phyloP scores from a whole-genome alignment of 257 asterid species.

The Leptodermis oblonga region DNA sequence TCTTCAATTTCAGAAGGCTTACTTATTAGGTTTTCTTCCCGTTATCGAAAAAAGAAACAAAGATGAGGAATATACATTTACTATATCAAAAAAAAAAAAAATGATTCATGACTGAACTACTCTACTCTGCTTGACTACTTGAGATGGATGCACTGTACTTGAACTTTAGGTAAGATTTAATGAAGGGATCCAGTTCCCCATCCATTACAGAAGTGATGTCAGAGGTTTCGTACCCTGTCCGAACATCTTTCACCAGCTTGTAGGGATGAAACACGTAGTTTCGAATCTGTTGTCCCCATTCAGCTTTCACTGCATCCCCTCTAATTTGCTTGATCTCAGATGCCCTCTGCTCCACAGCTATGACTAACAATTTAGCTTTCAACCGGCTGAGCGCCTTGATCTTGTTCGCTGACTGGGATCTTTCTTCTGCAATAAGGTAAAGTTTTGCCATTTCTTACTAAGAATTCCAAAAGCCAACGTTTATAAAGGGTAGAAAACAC shows the following conservation, averaged over 20 bases:
- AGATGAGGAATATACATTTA: not conserved
- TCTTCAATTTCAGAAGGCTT: not conserved
- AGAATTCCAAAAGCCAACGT: not conserved
- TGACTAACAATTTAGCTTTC: slow-evolving; percentile 81
- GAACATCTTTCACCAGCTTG: slow-evolving; percentile 87
- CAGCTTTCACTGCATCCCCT: slow-evolving; percentile 91
- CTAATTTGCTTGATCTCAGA: slow-evolving; percentile 92
- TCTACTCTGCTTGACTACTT: slow-evolving; percentile 25
- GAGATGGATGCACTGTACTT: slow-evolving; percentile 56
- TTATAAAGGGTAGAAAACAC: not conserved
- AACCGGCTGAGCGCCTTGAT: slow-evolving; percentile 82
- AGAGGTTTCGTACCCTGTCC: slow-evolving; percentile 76
- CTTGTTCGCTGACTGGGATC: slow-evolving; percentile 84
- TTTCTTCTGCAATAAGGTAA: slow-evolving; percentile 51
- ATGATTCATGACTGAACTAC: not conserved
- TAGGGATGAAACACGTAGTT: slow-evolving; percentile 95
- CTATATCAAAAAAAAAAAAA: not conserved
- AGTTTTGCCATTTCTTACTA: not conserved
- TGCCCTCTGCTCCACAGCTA: slow-evolving; percentile 91
- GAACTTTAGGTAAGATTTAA: slow-evolving; percentile 76
- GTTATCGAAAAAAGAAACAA: too few relatives aligned
- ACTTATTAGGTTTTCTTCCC: not conserved
- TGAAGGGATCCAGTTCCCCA: slow-evolving; percentile 88
- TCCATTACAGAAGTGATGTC: slow-evolving; percentile 89
- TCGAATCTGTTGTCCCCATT: slow-evolving; percentile 98